Conservation (phyloP, 2,329 filamentous ascomycete species). For the Passalora sequoiae region DNA sequence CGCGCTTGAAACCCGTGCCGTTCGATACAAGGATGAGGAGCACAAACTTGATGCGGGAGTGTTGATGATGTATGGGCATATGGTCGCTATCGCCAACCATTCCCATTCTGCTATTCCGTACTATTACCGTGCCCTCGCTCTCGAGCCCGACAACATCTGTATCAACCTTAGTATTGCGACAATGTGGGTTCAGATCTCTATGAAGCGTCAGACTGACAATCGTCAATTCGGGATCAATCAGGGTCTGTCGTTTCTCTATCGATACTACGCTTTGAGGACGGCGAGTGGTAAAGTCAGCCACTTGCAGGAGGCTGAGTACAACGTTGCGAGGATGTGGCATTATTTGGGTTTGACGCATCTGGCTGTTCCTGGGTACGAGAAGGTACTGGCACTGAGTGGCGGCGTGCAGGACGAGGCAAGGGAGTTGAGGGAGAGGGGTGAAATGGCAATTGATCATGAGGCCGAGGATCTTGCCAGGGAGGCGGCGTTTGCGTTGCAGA, state of each 20-base stretch:
- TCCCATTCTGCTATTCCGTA: constrained; percentile 84
- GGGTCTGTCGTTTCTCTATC: constrained; percentile 72
- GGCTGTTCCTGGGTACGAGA: constrained; percentile 67
- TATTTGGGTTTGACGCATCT: constrained; percentile 67
- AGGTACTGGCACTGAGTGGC: constrained; percentile 48
- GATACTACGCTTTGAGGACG: constrained; percentile 62
- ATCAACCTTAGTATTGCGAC: constrained; percentile 77
- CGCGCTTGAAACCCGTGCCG: constrained; percentile 32
- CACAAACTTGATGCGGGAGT: constrained; percentile 66
- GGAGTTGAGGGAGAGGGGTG: constrained; percentile 31
- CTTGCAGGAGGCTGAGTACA: constrained; percentile 74
- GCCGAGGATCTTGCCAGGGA: constrained; percentile 60
- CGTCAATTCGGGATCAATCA: constrained; percentile 82
- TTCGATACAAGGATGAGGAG: constrained; percentile 6
- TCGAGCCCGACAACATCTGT: constrained; percentile 71
- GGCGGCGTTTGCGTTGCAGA: constrained; percentile 69
- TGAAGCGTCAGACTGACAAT: constrained; percentile 87
- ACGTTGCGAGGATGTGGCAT: constrained; percentile 71
- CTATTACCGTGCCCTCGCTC: constrained; percentile 61
- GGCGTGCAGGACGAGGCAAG: constrained; percentile 38
- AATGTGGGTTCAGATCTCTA: constrained; percentile 78
- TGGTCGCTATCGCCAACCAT: constrained; percentile 71
- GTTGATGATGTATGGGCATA: constrained; percentile 80
- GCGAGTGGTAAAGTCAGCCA: constrained; percentile 39
- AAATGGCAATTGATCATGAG: constrained; percentile 20